Base-by-base conservation (phyloP, 2,329 filamentous ascomycete genomes). In the Ophiostoma pallidulum region DNA sequence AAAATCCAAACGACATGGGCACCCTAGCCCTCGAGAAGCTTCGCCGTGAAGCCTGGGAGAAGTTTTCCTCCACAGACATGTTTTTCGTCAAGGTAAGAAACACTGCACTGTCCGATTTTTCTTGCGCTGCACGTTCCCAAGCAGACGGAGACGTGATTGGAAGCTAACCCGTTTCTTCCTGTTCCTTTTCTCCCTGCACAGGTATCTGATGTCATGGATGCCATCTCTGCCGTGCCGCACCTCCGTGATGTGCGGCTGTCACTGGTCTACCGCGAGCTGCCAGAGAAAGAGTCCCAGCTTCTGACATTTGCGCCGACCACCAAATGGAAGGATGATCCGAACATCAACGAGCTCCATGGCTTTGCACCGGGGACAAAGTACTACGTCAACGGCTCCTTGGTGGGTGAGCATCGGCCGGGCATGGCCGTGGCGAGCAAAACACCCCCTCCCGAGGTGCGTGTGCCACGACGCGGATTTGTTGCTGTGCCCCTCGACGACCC, bases 61-160 rank as follows among this genome's bases (percentile, higher is more conserved):
- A 67, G 55, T 80, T 82, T 59, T 62, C 70, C 51, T 69, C 70
- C 16, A 73, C 75, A 58, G 74, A 82, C 54, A 71, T 82, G 70
- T 84, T 83, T 59, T 82, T 83, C 56, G 74, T 84, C 53, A 82
- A 80, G 69, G 77, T 82, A 63, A 33, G 31, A 4, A n/a, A 14
- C 5, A 12, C 14, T 33, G 12, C n/a, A n/a, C n/a, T n/a, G n/a
- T n/a, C n/a, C n/a, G n/a, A n/a, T n/a, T n/a, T n/a, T n/a, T n/a
- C n/a, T n/a, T n/a, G n/a, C n/a, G n/a, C n/a, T n/a, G n/a, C n/a
- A n/a, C n/a, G n/a, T n/a, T n/a, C n/a, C n/a, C n/a, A n/a, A n/a
- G n/a, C n/a, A n/a, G n/a, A n/a, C n/a, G 8, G 7, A 20, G 2
- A 16, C 12, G 4, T 29, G 9, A 13, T 22, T 28, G 7, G 52